phyloP scores from a whole-genome alignment of 2,329 filamentous ascomycete genomes.

The Trichoderma breve region DNA sequence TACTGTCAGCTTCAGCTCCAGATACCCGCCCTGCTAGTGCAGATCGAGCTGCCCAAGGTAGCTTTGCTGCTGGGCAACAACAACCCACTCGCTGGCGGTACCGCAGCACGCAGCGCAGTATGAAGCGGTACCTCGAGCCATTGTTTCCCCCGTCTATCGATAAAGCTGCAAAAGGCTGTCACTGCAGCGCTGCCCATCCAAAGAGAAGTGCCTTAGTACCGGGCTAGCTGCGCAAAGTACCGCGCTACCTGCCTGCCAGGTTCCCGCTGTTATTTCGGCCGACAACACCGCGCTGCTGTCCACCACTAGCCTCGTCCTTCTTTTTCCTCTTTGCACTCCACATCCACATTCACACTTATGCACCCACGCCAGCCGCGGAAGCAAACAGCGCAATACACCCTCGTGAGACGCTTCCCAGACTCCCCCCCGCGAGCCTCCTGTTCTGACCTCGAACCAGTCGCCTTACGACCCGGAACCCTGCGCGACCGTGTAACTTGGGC shows the following conservation, averaged over 20 bases:
- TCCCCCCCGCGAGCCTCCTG: constrained; percentile 3
- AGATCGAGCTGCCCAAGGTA: constrained; percentile 5
- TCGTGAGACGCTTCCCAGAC: constrained; percentile 18
- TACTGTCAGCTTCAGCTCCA: constrained; percentile 6
- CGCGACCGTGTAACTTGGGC: constrained; percentile 20
- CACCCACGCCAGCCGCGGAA: constrained; percentile 20
- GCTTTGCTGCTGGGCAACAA: not conserved
- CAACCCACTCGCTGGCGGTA: not conserved
- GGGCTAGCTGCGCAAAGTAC: not conserved
- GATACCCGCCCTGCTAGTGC: constrained; percentile 16
- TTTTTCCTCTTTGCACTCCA: constrained; percentile 21
- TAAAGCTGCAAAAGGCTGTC: constrained; percentile 10
- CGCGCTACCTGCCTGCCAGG: constrained; percentile 13
- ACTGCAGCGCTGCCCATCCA: constrained; percentile 1
- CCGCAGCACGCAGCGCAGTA: not conserved
- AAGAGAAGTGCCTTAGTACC: not conserved
- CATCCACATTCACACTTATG: constrained; percentile 10
- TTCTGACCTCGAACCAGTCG: constrained; percentile 11
- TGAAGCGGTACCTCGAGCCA: not conserved
- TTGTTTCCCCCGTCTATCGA: not conserved
- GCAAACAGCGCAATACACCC: constrained; percentile 19
- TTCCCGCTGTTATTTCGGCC: constrained; percentile 21
- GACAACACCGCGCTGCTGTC: constrained; percentile 18
- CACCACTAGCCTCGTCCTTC: constrained; percentile 21
- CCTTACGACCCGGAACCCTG: constrained; percentile 18